phyloP scores from a whole-genome alignment of 495 filamentous ascomycete genomes.

The Chaetomium tenue region DNA sequence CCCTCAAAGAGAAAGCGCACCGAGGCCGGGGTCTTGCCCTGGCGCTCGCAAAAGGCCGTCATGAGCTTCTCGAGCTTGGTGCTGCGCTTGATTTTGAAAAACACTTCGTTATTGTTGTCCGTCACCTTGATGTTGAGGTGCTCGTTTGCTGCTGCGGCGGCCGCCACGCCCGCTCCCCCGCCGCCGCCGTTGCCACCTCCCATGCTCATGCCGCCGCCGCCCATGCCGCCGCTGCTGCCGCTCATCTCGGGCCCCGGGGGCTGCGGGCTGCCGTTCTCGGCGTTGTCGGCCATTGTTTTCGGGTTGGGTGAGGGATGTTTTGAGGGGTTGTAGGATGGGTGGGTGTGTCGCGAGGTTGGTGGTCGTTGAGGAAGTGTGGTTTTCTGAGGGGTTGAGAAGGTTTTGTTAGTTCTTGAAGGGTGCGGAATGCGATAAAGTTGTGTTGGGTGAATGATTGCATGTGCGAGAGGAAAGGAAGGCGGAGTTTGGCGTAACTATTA shows the following conservation, averaged over 20 bases:
- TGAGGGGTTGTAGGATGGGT: no score
- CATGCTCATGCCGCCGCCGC: no score
- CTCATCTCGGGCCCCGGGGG: conserved; percentile 43
- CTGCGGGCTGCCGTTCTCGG: conserved; percentile 57
- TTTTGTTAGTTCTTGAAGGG: neutral
- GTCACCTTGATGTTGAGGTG: conserved; percentile 99
- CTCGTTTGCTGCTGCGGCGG: conserved; percentile 64
- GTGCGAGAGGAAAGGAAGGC: neutral
- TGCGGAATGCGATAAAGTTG: neutral
- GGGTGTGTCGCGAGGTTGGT: neutral
- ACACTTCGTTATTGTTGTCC: conserved; percentile 99
- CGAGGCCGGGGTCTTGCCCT: conserved; percentile 78
- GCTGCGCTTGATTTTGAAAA: conserved; percentile 99
- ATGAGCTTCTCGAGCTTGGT: conserved; percentile 97
- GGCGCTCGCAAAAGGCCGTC: conserved; percentile 97
- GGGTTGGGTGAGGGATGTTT: neutral
- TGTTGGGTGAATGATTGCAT: neutral
- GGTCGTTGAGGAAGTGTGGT: neutral
- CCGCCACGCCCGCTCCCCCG: no score
- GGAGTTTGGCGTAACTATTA: neutral
- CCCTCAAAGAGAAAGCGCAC: conserved; percentile 98
- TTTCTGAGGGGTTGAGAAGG: neutral
- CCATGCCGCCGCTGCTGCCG: no score
- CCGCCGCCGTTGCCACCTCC: no score
- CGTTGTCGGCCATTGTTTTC: conserved; percentile 54